Evolutionary conservation across 352 stramenopile species (phyloP).

Genomic region (Phytopythium chamaehyphon): DNA sequence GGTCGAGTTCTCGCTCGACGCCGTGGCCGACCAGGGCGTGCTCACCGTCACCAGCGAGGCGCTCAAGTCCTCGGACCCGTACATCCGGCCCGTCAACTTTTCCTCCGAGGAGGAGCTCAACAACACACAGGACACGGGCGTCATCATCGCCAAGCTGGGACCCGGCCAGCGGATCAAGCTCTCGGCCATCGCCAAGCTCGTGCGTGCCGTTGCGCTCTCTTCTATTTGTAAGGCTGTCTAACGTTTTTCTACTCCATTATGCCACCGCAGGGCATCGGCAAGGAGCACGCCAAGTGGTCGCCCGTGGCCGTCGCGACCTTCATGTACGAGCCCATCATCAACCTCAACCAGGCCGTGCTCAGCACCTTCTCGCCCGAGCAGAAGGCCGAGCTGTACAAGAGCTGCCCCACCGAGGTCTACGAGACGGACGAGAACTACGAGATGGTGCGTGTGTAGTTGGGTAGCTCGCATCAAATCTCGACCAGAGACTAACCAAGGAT

Average conservation of each 20-base stretch:
- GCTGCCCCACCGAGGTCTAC: slow-evolving; percentile 93
- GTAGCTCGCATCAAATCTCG: not conserved
- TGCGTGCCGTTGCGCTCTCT: slow-evolving; percentile 11
- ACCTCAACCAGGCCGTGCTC: slow-evolving; percentile 88
- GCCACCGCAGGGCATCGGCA: slow-evolving; percentile 91
- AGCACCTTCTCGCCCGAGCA: slow-evolving; percentile 93
- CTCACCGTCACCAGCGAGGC: slow-evolving; percentile 72
- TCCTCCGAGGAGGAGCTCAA: slow-evolving; percentile 89
- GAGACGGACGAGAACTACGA: slow-evolving; percentile 92
- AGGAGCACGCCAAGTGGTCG: slow-evolving; percentile 98
- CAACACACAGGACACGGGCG: slow-evolving; percentile 93
- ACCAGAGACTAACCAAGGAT: not conserved
- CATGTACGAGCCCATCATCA: slow-evolving; percentile 90
- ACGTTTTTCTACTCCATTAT: not conserved
- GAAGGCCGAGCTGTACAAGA: slow-evolving; percentile 94
- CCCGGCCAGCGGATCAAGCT: slow-evolving; percentile 93
- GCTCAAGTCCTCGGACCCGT: slow-evolving; percentile 80
- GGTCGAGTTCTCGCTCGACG: slow-evolving; percentile 96
- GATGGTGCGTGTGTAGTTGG: slow-evolving; percentile 25
- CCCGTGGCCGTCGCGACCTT: slow-evolving; percentile 94
- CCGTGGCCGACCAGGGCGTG: slow-evolving; percentile 71
- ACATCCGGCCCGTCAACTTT: slow-evolving; percentile 84
- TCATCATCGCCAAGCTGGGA: slow-evolving; percentile 97
- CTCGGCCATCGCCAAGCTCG: slow-evolving; percentile 91
- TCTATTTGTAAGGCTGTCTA: not conserved